These are phyloP conservation scores for Coemansia furcata DNA, from an alignment of 192 early-diverging fungal species.

Conservation along the genomic window DNA sequence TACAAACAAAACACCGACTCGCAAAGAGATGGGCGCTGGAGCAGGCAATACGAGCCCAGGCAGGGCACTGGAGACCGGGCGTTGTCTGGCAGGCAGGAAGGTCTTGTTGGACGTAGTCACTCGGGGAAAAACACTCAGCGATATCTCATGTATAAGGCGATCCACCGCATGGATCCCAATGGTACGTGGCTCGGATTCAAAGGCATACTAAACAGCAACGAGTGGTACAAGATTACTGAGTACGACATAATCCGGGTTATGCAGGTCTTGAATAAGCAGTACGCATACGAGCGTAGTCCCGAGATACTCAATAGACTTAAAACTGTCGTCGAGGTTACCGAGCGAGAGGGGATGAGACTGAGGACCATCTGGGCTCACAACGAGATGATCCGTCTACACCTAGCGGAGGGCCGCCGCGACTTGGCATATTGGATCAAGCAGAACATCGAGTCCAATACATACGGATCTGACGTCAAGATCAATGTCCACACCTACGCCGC, in stretches of 20 bases:
- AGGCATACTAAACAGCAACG: constrained; percentile 13
- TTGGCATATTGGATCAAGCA: constrained; percentile 28
- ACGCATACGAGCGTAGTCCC: constrained; percentile 18
- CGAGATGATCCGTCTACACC: constrained; percentile 37
- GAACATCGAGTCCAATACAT: constrained; percentile 22
- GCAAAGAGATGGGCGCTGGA: background rate
- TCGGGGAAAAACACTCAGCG: constrained; percentile 15
- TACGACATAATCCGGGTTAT: constrained; percentile 32
- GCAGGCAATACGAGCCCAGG: background rate
- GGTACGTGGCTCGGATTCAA: constrained; percentile 33
- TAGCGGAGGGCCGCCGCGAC: constrained; percentile 17
- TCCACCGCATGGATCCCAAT: constrained; percentile 17
- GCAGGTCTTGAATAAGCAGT: constrained; percentile 39
- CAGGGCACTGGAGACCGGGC: background rate
- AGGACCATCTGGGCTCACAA: constrained; percentile 20
- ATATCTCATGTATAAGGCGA: constrained; percentile 20
- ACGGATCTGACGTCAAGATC: constrained; percentile 9
- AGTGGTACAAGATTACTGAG: constrained; percentile 33
- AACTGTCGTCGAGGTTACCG: constrained; percentile 11
- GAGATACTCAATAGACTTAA: constrained; percentile 15
- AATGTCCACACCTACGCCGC: constrained; percentile 40
- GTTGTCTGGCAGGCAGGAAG: background rate
- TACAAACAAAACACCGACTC: background rate
- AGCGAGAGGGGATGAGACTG: constrained; percentile 6
- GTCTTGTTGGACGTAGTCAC: background rate